These are phyloP conservation scores for Emmonsiellopsis sp. DNA, from an alignment of 2,329 filamentous ascomycete species.

Conservation along the genomic window DNA sequence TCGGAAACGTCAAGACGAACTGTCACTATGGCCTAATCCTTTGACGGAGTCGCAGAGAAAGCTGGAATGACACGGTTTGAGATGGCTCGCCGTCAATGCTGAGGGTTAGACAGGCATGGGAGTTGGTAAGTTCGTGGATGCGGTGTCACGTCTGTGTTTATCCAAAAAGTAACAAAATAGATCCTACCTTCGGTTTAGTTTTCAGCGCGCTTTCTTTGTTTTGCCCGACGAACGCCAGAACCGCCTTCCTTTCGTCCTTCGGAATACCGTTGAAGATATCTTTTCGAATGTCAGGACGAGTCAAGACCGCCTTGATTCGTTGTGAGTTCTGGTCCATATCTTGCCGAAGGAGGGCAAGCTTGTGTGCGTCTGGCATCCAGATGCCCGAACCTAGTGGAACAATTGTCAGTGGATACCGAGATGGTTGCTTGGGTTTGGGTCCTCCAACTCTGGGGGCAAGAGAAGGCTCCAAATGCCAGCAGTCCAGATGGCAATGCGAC, in stretches of 20 bases:
- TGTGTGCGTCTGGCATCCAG: conserved; percentile 64
- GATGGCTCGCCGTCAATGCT: too few relatives aligned
- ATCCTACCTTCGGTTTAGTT: conserved; percentile 69
- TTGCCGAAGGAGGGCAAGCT: conserved; percentile 58
- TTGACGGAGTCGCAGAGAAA: too few relatives aligned
- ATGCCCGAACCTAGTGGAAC: conserved; percentile 57
- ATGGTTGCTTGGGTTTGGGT: too few relatives aligned
- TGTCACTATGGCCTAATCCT: too few relatives aligned
- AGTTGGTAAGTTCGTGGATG: not conserved
- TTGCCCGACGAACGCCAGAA: conserved; percentile 60
- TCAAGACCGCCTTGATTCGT: conserved; percentile 60
- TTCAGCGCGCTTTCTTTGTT: conserved; percentile 73
- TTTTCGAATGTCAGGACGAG: conserved; percentile 50
- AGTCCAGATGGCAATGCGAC: too few relatives aligned
- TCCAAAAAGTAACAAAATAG: not conserved
- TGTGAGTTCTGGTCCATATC: conserved; percentile 67
- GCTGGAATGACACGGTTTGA: too few relatives aligned
- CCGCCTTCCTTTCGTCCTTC: conserved; percentile 49
- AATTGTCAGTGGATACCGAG: conserved; percentile 2
- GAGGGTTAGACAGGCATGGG: not conserved
- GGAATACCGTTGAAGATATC: conserved; percentile 54
- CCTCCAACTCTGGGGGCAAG: too few relatives aligned
- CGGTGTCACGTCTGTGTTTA: not conserved
- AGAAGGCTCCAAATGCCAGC: too few relatives aligned
- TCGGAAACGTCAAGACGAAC: too few relatives aligned